Base-by-base conservation (phyloP, 768 basidiomycete genomes). In the Clitopilus passeckerianus region DNA sequence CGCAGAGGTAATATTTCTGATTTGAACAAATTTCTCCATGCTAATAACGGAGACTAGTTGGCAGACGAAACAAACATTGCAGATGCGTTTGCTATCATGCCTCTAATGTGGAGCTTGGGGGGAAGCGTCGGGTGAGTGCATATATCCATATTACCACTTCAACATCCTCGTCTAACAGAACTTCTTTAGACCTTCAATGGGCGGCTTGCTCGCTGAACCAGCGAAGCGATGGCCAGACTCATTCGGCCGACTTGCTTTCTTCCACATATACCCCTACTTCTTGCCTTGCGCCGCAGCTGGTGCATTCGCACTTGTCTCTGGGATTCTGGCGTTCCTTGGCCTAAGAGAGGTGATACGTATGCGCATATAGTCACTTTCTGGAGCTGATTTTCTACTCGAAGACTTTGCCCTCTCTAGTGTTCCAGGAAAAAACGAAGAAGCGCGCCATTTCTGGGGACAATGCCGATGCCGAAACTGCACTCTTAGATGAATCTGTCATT, bases 221-320 rank as follows among this genome's bases (percentile, higher is more conserved):
- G 71, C 66, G 14, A 65, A 64, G n/a, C 63, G 61, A 55, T 73
- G 74, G 68, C 71, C 72, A 27, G 50, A 59, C 0, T 18, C 65
- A 4, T 70, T 75, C 34, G 67, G 68, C n/a, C 64, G 61, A 15
- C 27, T 71, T 1, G 9, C 46, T 6, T 70, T 75, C 61, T 72
- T 72, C 57, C 60, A 61, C n/a, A 60, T 62, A n/a, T 68, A 72
- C 55, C 74, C 74, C 5, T 75, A 75, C 60, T 70, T 75, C 56
- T 61, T 75, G 44, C 72, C 74, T 10, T 75, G 74, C 53, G 61
- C 56, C 41, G 56, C 53, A 46, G 60, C 65, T 9, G 62, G 61
- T 18, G 35, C 61, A 16, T 64, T 69, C 34, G 65, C 71, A 0
- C 46, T 64, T 10, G 15, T 66, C 8, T 57, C 66, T 34, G 61